A percentile compares a stretch with the other conserved stretches of the same genome.
phyloP scores from a whole-genome alignment of 2,329 filamentous ascomycete genomes.

The Trichoderma guizhouense region DNA sequence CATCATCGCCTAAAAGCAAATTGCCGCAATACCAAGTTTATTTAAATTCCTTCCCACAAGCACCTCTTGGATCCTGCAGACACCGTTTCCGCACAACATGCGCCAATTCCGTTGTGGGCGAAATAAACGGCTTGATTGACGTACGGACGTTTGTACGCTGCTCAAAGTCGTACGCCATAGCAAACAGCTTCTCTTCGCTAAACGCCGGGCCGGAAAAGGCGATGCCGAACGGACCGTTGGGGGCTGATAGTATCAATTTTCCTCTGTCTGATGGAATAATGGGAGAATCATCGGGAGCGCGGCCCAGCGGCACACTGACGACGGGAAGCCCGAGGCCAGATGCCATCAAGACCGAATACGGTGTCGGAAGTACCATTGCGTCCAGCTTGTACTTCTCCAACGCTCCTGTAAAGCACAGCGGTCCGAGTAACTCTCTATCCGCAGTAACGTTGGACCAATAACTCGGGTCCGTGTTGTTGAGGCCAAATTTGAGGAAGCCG shows the following conservation, averaged over 20 bases:
- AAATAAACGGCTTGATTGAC: constrained; percentile 28
- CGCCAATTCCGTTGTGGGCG: constrained; percentile 31
- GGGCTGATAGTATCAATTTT: constrained; percentile 50
- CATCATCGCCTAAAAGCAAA: not conserved
- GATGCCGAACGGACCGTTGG: constrained; percentile 59
- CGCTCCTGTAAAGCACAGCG: not conserved
- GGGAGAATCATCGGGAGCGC: not conserved
- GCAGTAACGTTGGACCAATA: constrained; percentile 5
- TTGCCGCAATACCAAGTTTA: not conserved
- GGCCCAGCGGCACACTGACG: not conserved
- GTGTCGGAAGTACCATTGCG: not conserved
- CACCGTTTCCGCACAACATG: constrained; percentile 22
- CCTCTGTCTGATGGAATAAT: constrained; percentile 45
- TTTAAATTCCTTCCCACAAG: not conserved
- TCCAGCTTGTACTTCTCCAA: not conserved
- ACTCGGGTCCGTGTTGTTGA: not conserved
- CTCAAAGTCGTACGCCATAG: constrained; percentile 67
- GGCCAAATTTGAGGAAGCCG: not conserved
- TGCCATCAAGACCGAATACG: not conserved
- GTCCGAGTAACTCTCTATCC: not conserved
- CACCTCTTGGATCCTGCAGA: not conserved
- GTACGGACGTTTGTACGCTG: constrained; percentile 45
- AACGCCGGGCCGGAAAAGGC: constrained; percentile 60
- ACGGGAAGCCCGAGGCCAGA: not conserved
- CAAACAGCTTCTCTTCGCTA: constrained; percentile 60